These are phyloP conservation scores for Irpex sp. DNA, from an alignment of 1,284 basidiomycete genomes.

Conservation along the genomic window DNA sequence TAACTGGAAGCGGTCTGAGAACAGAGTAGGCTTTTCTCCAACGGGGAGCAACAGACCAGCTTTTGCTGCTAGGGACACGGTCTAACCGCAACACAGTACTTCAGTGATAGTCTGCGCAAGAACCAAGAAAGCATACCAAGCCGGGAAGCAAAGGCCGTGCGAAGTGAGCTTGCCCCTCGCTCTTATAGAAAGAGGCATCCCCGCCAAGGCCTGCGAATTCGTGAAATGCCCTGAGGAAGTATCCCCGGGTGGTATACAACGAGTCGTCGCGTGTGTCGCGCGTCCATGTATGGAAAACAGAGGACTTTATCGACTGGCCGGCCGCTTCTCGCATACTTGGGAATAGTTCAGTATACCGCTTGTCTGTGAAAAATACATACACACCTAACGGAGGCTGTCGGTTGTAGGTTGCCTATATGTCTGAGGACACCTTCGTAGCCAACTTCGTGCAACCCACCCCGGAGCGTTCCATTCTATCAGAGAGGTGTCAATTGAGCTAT, in stretches of 20 bases:
- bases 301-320: slow-evolving; percentile 79
- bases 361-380: slow-evolving; percentile 14
- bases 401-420: slow-evolving; percentile 67
- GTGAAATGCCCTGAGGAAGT: slow-evolving; percentile 59
- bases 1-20: slow-evolving; percentile 88
- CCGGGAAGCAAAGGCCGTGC: slow-evolving; percentile 57
- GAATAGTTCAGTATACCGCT: neutral
- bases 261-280: slow-evolving; percentile 82
- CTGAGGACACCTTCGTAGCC: slow-evolving; percentile 80
- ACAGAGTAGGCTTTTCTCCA: slow-evolving; percentile 40
- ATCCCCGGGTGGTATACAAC: slow-evolving; percentile 59
- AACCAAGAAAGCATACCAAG: slow-evolving; percentile 40
- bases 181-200: slow-evolving; percentile 72
- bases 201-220: slow-evolving; percentile 81
- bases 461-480: slow-evolving; percentile 37
- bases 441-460: slow-evolving; percentile 66
- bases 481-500: slow-evolving; percentile 24
- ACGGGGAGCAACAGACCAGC: slow-evolving; percentile 57
- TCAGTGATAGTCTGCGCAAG: slow-evolving; percentile 3
- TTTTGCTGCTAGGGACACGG: slow-evolving; percentile 59
- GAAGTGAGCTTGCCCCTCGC: slow-evolving; percentile 62
- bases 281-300: slow-evolving; percentile 76
- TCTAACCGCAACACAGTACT: slow-evolving; percentile 34
- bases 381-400: slow-evolving; percentile 79
- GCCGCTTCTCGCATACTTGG: slow-evolving; percentile 80